A percentile compares a stretch with the other conserved stretches of the same genome.
Conservation (phyloP, 306 rosid species). For the cucumber (Cucumis sativus) region DNA sequence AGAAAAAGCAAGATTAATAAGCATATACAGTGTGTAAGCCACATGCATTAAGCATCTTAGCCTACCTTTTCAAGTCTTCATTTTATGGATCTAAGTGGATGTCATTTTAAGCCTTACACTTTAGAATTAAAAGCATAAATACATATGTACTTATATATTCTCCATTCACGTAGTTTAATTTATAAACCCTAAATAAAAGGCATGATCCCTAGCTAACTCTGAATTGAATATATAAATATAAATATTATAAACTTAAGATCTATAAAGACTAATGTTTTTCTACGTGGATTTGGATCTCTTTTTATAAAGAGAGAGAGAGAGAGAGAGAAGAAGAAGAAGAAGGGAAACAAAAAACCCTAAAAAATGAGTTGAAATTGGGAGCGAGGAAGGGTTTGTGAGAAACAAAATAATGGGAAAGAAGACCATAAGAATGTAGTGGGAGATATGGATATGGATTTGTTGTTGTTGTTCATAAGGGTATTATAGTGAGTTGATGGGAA, state of each 20-base stretch:
- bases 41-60: slow-evolving; percentile 43
- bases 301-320: neutral
- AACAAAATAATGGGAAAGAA: neutral
- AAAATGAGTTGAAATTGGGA: neutral
- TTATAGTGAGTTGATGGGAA: slow-evolving; percentile 15
- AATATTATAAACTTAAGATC: neutral
- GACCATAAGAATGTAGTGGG: neutral
- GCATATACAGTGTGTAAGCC: slow-evolving; percentile 21
- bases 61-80: slow-evolving; percentile 15
- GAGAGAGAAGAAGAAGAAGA: too few relatives aligned
- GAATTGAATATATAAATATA: neutral
- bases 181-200: neutral
- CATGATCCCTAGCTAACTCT: neutral
- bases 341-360: neutral
- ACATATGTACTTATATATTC: neutral
- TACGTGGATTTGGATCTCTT: too few relatives aligned
- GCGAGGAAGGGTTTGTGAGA: neutral
- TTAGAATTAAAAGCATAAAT: neutral
- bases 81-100: slow-evolving; percentile 20
- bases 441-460: neutral
- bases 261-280: neutral
- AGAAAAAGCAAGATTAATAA: slow-evolving; percentile 1
- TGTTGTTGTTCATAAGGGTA: neutral
- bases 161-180: neutral
- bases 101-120: slow-evolving; percentile 4